These are phyloP conservation scores for Abrus precatorius DNA, from an alignment of 306 rosid species.

Conservation along the genomic window DNA sequence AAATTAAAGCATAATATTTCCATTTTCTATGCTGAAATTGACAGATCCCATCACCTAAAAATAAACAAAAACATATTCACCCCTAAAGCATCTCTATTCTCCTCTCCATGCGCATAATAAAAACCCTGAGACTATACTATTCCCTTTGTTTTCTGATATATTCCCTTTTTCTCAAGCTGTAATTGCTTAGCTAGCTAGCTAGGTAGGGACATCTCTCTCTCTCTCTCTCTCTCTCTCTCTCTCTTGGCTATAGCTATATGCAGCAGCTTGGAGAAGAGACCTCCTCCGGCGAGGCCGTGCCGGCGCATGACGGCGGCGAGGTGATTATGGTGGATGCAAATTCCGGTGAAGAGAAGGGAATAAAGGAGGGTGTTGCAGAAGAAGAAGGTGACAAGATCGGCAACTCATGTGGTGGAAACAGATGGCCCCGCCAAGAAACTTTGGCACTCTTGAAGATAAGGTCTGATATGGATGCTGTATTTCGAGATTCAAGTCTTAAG, in stretches of 20 bases:
- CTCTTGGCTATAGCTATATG: slow-evolving; percentile 17
- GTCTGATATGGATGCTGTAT: slow-evolving; percentile 82
- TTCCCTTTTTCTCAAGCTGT: slow-evolving; percentile 54
- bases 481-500: slow-evolving; percentile 87
- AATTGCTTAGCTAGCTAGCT: slow-evolving; percentile 47
- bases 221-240: not conserved
- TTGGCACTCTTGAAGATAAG: slow-evolving; percentile 92
- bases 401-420: slow-evolving; percentile 56
- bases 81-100: slow-evolving; percentile 47
- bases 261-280: slow-evolving; percentile 48
- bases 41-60: slow-evolving; percentile 77
- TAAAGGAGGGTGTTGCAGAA: not conserved
- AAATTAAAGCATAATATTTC: slow-evolving; percentile 33
- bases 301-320: slow-evolving; percentile 40
- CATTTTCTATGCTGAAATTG: slow-evolving; percentile 53
- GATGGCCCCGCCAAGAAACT: slow-evolving; percentile 97
- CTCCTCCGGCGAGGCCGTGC: slow-evolving; percentile 44
- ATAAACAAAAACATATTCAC: slow-evolving; percentile 53
- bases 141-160: slow-evolving; percentile 56
- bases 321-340: slow-evolving; percentile 41
- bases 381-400: slow-evolving; percentile 59
- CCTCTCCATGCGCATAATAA: slow-evolving; percentile 60
- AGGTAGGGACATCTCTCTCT: slow-evolving; percentile 44
- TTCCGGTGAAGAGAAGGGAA: slow-evolving; percentile 58
- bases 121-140: slow-evolving; percentile 60